Evolutionary conservation across 352 stramenopile species (phyloP), one percentile per base, ranked within the genome.

Genomic region (Phytophthora melonis): DNA sequence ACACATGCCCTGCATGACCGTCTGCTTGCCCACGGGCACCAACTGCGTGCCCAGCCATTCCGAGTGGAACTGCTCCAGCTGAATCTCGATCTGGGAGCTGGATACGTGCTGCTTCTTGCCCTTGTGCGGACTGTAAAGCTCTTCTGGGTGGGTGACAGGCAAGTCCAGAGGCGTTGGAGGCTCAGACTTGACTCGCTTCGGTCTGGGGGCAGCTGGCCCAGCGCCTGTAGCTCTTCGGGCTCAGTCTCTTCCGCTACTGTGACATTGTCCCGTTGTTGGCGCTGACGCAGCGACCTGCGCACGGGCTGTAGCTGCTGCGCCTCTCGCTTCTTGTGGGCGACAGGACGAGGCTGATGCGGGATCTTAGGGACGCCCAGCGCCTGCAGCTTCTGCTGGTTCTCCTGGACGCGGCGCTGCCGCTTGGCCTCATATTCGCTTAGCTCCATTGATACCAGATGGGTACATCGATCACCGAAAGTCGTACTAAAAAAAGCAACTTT

Each of bases 401-500:
- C 65, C 57, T 79, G 71, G 23, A 93, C 81, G 66, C 83, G 86
- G 65, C 80, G 80, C 66, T 70, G 65, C 1, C 86, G 82, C 77
- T 91, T 93, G 59, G 79, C 72, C 47, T 93, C 86, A 72, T 93
- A 93, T 34, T 72, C 83, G 56, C 75, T 80, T 32, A 88, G 7
- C 50, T 63, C 68, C 68, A 75, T 75, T 45, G 21, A 25, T 2
- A 25, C 23, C 23, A 25, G 23, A 27, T 27, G 23, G 23, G 23
- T 27, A 27, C 23, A 27, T 27, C 23, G 23, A 25, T 25, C 23
- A 25, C 23, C 23, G 23, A 27, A 27, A 27, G 23, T 27, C 23
- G 23, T 27, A 27, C 23, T 27, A 27, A 30, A 30, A 30, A 30
- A 30, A 30, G 5, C 27, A 30, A 30, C 6, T 30, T 30, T 30